Evolutionary conservation across 106 monocot species (phyloP).

Genomic region (Allium cepa): DNA sequence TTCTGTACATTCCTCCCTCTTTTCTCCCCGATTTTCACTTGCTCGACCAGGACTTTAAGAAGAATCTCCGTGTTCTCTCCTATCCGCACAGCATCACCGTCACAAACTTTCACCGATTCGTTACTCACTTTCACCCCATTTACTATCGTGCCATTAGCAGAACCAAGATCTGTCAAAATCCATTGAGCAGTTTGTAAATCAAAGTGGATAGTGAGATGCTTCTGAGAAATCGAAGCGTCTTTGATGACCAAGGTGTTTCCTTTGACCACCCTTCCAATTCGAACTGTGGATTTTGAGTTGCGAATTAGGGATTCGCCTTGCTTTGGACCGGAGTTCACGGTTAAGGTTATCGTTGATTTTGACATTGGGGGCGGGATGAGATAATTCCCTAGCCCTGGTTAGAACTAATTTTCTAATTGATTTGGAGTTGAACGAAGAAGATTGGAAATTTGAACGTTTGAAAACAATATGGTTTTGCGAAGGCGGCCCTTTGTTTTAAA

Average conservation of each 20-base stretch:
- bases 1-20: neutral
- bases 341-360: constrained; percentile 17
- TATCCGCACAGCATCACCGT: constrained; percentile 64
- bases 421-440: no score
- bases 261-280: constrained; percentile 63
- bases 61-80: constrained; percentile 42
- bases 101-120: constrained; percentile 20
- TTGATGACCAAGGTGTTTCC: constrained; percentile 82
- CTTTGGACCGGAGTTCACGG: constrained; percentile 51
- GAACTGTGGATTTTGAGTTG: constrained; percentile 23
- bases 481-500: no score
- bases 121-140: constrained; percentile 30
- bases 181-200: constrained; percentile 24
- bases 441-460: no score
- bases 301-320: constrained; percentile 43
- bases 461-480: no score
- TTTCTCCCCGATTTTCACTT: neutral
- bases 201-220: constrained; percentile 58
- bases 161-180: constrained; percentile 58
- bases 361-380: constrained; percentile 3
- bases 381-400: neutral
- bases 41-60: constrained; percentile 21
- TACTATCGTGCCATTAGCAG: constrained; percentile 79
- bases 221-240: constrained; percentile 74
- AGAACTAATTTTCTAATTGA: neutral